phyloP scores from a whole-genome alignment of 495 filamentous ascomycete genomes.

The Tuber microsphaerosporum region DNA sequence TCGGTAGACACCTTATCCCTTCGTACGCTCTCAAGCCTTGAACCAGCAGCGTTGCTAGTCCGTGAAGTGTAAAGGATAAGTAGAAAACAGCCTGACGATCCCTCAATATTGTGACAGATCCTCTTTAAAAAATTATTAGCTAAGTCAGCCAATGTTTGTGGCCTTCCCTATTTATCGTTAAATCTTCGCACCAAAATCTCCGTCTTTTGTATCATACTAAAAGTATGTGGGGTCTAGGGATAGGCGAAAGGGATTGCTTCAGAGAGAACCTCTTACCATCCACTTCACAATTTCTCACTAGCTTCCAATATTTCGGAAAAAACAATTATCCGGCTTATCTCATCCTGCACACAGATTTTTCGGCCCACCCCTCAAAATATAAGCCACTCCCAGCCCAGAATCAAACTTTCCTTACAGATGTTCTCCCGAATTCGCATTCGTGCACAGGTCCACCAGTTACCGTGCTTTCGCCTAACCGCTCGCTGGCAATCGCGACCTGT shows the following conservation, averaged over 20 bases:
- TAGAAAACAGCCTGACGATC: background rate
- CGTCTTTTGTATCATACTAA: background rate
- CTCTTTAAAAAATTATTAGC: background rate
- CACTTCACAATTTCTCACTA: background rate
- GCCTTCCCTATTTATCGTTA: background rate
- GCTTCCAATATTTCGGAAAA: conserved; percentile 9
- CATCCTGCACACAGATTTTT: background rate
- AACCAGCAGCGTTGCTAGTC: background rate
- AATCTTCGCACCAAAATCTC: no score
- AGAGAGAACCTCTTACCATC: no score
- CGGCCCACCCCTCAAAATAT: background rate
- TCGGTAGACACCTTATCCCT: background rate
- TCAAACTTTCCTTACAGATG: conserved; percentile 9
- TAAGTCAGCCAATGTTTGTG: background rate
- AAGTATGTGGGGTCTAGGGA: background rate
- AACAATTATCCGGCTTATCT: conserved; percentile 27
- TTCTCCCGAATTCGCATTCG: conserved; percentile 18
- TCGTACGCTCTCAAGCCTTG: background rate
- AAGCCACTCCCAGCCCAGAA: background rate
- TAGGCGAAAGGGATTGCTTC: background rate
- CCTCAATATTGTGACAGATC: background rate
- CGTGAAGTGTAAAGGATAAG: background rate
- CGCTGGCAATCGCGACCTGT: background rate
- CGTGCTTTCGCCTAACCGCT: background rate
- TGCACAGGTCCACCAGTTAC: conserved; percentile 5